Evolutionary conservation across 352 stramenopile species (phyloP), one percentile per base, ranked within the genome.

Genomic region (Globisporangium paroecandrum): DNA sequence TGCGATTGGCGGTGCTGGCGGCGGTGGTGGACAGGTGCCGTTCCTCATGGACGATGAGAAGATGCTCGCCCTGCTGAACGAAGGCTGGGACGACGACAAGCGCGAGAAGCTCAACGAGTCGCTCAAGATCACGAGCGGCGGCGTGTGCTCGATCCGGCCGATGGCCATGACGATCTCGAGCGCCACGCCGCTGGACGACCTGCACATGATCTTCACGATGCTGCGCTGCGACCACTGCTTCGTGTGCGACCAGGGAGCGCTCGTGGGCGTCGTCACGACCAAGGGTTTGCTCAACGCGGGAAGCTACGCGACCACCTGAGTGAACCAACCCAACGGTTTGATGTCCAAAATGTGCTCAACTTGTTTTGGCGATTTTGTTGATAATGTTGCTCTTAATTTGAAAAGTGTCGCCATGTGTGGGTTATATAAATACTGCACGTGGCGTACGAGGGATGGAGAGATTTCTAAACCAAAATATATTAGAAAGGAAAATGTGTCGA

Each of bases 121-220:
- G 0, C 75, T 96, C 56, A 94, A 96, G 65, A 78, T 96, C 59
- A 94, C 78, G 38, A 78, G 85, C 34, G 80, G 79, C 20, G 75
- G 74, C 27, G 63, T 83, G 18, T 94, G 86, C 61, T 54, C 81
- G 58, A 87, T 94, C 65, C 82, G 83, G 12, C 87, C 87, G 18
- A 91, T 91, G 74, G 85, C 83, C 15, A 87, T 94, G 73, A 96
- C 84, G 9, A 89, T 93, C 47, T 93, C 87, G 15, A 93, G 76
- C 43, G 84, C 76, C 53, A 97, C 88, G 29, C 76, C 88, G 27
- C 75, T 96, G 41, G 87, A 97, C 60, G 87, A 94, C 55, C 71
- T 97, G 5, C 89, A 97, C 76, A 92, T 97, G 77, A 93, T 97
- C 65, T 97, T 97, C 77, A 94, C 88, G 20, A 97, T 97, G 89